Evolutionary conservation across 148 eudicot genomes (phyloP), one percentile per base, ranked within the genome.

Genomic region (Rhododendron ferrugineum): DNA sequence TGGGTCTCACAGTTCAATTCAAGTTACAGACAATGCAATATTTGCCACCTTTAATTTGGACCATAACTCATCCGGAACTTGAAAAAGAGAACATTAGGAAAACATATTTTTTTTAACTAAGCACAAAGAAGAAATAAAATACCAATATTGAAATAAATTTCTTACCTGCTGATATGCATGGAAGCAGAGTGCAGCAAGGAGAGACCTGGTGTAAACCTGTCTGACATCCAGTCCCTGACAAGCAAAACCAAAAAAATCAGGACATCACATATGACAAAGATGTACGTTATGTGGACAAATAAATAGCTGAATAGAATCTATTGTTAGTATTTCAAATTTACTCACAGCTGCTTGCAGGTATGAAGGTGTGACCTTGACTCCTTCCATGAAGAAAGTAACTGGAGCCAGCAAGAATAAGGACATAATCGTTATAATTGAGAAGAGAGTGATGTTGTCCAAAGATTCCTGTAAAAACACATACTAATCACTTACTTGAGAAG

Each of bases 151-250:
- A 82, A 66, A 18, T 74, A 20, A 73, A 74, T 34, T 68, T 60
- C 36, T 86, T 88, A 92, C 96, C 96, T 97, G 99, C 87, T 97
- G 99, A 88, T 97, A 97, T 44, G 98, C 97, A 86, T 97, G 98
- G 94, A 93, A 95, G 90, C 99, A 97, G 56, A 97, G 88, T 81
- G 96, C 98, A 82, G 99, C 96, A n/a, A 95, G 3, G 78, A 97
- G 88, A 78, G 99, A 92, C 92, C 95, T 89, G 16, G 70, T 84
- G 90, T 90, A 93, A 16, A 95, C 47, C 88, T 95, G 91, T 77
- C 85, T 86, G 75, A 92, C 91, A 92, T 94, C 92, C 88, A 97
- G 47, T 40, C 96, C 98, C 98, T 97, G 92, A 78, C 81, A 88
- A 10, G 58, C 47, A 34, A 86, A 58, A 3, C 81, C 52, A 50